Percentiles rank a stretch among this genome's conserved stretches.
Conservation (phyloP, 257 asterid genomes). For the Eucommia ulmoides region DNA sequence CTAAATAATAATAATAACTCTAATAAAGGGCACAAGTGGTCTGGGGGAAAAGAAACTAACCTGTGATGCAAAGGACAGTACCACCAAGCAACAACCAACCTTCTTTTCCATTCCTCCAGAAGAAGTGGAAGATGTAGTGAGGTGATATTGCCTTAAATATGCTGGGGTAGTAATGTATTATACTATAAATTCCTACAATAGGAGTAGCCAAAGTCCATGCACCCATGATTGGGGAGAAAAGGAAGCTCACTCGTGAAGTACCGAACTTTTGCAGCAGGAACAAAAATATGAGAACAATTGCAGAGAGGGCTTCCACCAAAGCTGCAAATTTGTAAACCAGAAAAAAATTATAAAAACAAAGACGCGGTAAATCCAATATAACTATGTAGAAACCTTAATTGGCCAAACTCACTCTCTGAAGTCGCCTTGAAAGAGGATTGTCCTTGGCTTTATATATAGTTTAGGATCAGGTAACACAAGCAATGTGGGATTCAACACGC, state of each 20-base stretch:
- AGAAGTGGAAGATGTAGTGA: slow-evolving; percentile 17
- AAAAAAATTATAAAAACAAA: background rate
- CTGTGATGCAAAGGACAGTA: slow-evolving; percentile 30
- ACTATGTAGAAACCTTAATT: too few species aligned
- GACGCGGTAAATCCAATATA: too few species aligned
- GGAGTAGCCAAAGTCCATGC: slow-evolving; percentile 27
- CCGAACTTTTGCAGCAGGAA: slow-evolving; percentile 38
- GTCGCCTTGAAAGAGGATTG: too few species aligned
- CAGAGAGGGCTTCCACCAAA: slow-evolving; percentile 26
- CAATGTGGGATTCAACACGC: too few species aligned
- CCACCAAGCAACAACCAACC: slow-evolving; percentile 30
- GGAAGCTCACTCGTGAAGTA: slow-evolving; percentile 32
- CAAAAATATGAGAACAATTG: slow-evolving; percentile 21
- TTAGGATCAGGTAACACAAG: too few species aligned
- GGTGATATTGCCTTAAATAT: slow-evolving; percentile 31
- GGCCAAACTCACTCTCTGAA: too few species aligned
- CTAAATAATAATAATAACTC: too few species aligned
- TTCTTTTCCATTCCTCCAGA: slow-evolving; percentile 27
- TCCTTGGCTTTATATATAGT: too few species aligned
- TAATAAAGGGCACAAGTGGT: too few species aligned
- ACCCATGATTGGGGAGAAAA: slow-evolving; percentile 29
- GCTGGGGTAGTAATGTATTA: slow-evolving; percentile 21
- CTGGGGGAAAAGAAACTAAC: slow-evolving; percentile 5
- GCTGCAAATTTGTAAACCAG: slow-evolving; percentile 22
- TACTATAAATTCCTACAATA: slow-evolving; percentile 24